Base-by-base conservation (phyloP, 345 rosid genomes). In the Aegle marmelos region DNA sequence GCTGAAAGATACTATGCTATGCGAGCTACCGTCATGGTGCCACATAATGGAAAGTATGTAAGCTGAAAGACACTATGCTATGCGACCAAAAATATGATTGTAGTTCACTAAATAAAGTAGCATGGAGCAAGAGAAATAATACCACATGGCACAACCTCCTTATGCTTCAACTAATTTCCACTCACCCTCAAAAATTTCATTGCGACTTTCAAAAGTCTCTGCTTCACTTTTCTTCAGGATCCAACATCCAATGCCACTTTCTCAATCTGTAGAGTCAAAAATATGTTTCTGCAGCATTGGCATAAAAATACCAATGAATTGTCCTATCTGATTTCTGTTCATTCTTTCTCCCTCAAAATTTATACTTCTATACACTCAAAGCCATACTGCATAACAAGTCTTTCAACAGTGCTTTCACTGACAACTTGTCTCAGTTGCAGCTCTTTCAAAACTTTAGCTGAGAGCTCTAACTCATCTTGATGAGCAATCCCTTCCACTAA, bases 401-500 rank as follows among this genome's bases (percentile, higher is more conserved):
- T 91, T 79, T 93, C 98, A n/a, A 90, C 90, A 24, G 93, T 83
- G 65, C 77, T 81, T 45, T 82, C 89, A 75, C 91, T 84, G 59
- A 93, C 56, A 41, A 90, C 94, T 28, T 77, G 76, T 64, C 79
- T 89, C 10, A 17, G n/a, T 62, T 76, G 57, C 81, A 94, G 80
- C 88, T 93, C 95, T 56, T 79, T 87, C 67, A 93, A 79, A 73
- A 94, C 95, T 27, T 87, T 74, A 50, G 85, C 89, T 4, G 97
- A 94, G 27, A 95, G 76, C 77, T 82, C 89, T 61, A 85, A 41
- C 72, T 87, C 86, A 28, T 84, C 83, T 80, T 93, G 93, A 60
- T 90, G 92, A 57, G 88, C 94, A 78, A 95, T 85, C 30, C 98
- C 98, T 88, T 91, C 94, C 7, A 93, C 91, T 0, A 94, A 57